Base-by-base conservation (phyloP, 2,329 filamentous ascomycete genomes). In the Talaromyces marneffei region DNA sequence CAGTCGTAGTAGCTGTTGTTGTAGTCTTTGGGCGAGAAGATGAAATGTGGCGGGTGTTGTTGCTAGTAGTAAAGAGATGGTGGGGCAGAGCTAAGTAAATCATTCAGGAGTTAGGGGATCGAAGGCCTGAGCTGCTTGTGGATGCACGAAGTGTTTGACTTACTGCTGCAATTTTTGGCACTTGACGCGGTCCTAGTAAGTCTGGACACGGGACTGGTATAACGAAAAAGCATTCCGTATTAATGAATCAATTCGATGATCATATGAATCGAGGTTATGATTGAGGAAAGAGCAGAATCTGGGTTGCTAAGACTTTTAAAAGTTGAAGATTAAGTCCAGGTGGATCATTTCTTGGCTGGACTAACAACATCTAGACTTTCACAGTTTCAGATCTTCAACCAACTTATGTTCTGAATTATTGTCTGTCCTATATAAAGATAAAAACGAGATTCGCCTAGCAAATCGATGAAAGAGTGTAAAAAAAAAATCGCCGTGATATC, bases 1-100 rank as follows among this genome's bases (percentile, higher is more conserved):
- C 70, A 18, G 71, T 68, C 56, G 52, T 55, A 25, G 52, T 55
- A 40, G 52, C 52, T 40, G 52, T 55, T 12, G 52, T 18, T 3
- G 52, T 39, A n/a, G 52, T 37, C 35, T 40, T 37, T 29, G 33
- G 33, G 39, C 52, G 52, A 40, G 52, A 40, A 40, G 52, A 55
- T 29, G 52, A 55, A 40, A 40, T 40, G 52, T 55, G 65, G 44
- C 46, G 66, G 53, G 29, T 37, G 55, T 50, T 55, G 52, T 16
- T 33, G 46, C n/a, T 55, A 14, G 8, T 39, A 20, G 12, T 55
- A 27, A 7, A 4, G 50, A n/a, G 37, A n/a, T 56, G 59, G 54
- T 61, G 57, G 59, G 48, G 58, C 61, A 42, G 37, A 9, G 18
- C 52, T 55, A 55, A 35, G 48, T 31, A 53, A 55, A 29, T 40